phyloP scores from a whole-genome alignment of 768 basidiomycete species.

The Thelephora aurantiotincta region DNA sequence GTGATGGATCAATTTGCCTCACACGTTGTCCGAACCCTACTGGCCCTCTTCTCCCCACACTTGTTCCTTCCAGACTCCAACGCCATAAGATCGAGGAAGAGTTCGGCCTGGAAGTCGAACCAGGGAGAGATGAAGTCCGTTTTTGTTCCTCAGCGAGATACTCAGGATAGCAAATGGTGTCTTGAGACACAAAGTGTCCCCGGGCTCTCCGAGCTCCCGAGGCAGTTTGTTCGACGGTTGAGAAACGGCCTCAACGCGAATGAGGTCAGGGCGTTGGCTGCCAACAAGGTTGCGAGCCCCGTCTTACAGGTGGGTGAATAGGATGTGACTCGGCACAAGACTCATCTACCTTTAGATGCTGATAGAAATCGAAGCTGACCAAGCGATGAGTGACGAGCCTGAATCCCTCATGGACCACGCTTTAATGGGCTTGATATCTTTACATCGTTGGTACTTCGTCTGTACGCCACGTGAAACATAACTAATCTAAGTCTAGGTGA shows the following conservation, averaged over 20 bases:
- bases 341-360: slow-evolving; percentile 38
- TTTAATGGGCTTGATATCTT: slow-evolving; percentile 59
- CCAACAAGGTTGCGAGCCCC: slow-evolving; percentile 66
- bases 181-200: slow-evolving; percentile 17
- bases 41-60: slow-evolving; percentile 61
- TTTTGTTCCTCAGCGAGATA: slow-evolving; percentile 30
- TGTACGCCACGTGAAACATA: background rate
- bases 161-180: background rate
- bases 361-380: slow-evolving; percentile 69
- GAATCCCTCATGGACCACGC: slow-evolving; percentile 75
- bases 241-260: slow-evolving; percentile 44
- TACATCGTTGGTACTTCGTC: slow-evolving; percentile 33
- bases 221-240: slow-evolving; percentile 35
- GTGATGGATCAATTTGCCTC: slow-evolving; percentile 84
- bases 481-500: slow-evolving; percentile 19
- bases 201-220: slow-evolving; percentile 31
- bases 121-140: slow-evolving; percentile 76
- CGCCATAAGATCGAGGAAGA: slow-evolving; percentile 71
- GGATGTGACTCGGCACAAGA: slow-evolving; percentile 1
- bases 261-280: slow-evolving; percentile 65
- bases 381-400: slow-evolving; percentile 37
- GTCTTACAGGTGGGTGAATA: slow-evolving; percentile 42
- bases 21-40: slow-evolving; percentile 72
- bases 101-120: slow-evolving; percentile 65
- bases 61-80: slow-evolving; percentile 26